Evolutionary conservation across 1,284 basidiomycete species (phyloP).

Genomic region (Mycena citricolor): DNA sequence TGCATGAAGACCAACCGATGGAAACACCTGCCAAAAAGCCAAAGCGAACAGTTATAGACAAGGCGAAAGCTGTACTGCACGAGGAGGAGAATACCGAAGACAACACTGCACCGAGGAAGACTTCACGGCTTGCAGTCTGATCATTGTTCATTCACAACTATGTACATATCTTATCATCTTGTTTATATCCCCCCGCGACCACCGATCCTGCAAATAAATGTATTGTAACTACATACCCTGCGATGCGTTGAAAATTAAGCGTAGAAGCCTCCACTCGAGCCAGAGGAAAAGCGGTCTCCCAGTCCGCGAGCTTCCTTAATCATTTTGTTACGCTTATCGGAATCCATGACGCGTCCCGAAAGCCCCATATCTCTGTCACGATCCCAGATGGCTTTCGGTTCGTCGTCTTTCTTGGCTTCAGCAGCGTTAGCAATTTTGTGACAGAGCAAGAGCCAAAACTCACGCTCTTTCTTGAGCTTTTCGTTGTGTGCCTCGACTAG

Average conservation of each 20-base stretch:
- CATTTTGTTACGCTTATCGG: slow-evolving; percentile 72
- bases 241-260: too few relatives aligned
- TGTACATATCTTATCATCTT: too few relatives aligned
- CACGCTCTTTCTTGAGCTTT: slow-evolving; percentile 14
- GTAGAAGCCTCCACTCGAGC: slow-evolving; percentile 62
- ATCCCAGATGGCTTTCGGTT: slow-evolving; percentile 79
- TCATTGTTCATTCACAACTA: too few relatives aligned
- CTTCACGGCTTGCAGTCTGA: too few relatives aligned
- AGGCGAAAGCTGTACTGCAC: slow-evolving; percentile 27
- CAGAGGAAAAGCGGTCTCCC: slow-evolving; percentile 77
- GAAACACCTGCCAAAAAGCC: slow-evolving; percentile 41
- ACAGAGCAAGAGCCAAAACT: too few relatives aligned
- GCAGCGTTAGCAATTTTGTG: slow-evolving; percentile 39
- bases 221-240: too few relatives aligned
- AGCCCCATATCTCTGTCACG: slow-evolving; percentile 84
- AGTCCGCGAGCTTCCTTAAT: slow-evolving; percentile 78
- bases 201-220: too few relatives aligned
- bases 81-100: slow-evolving; percentile 26
- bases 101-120: slow-evolving; percentile 18
- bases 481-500: slow-evolving; percentile 68
- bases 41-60: slow-evolving; percentile 24
- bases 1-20: slow-evolving; percentile 22
- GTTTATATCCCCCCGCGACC: too few relatives aligned
- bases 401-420: slow-evolving; percentile 55
- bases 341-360: slow-evolving; percentile 83